These are phyloP conservation scores for Saraca asoca DNA, from an alignment of 331 rosid species.

Conservation along the genomic window DNA sequence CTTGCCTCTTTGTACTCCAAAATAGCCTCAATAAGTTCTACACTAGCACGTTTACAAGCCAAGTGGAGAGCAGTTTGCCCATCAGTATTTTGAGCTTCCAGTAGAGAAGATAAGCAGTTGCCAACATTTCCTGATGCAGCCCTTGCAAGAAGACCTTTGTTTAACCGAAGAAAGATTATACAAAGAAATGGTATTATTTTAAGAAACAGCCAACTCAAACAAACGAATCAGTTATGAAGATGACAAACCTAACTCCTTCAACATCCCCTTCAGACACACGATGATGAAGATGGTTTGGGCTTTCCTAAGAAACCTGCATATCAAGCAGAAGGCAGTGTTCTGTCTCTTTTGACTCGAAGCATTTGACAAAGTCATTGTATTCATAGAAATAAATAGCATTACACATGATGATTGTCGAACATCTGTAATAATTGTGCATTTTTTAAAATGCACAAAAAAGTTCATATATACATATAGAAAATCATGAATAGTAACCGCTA, in stretches of 20 bases:
- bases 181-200: slow-evolving; percentile 8
- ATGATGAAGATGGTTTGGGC: slow-evolving; percentile 68
- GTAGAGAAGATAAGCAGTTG: slow-evolving; percentile 54
- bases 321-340: slow-evolving; percentile 63
- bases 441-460: slow-evolving; percentile 28
- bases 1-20: slow-evolving; percentile 75
- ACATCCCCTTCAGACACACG: slow-evolving; percentile 87
- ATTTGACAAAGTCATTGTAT: slow-evolving; percentile 66
- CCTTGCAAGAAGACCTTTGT: slow-evolving; percentile 77
- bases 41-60: slow-evolving; percentile 93
- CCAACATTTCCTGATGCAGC: slow-evolving; percentile 64
- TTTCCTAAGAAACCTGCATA: slow-evolving; percentile 56
- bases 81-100: slow-evolving; percentile 85
- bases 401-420: slow-evolving; percentile 24
- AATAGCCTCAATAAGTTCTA: slow-evolving; percentile 85
- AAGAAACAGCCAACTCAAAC: slow-evolving; percentile 27
- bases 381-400: slow-evolving; percentile 35
- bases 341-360: slow-evolving; percentile 57
- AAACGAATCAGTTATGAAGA: slow-evolving; percentile 21
- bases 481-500: slow-evolving; percentile 17
- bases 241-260: slow-evolving; percentile 79
- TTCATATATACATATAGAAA: slow-evolving; percentile 31
- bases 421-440: slow-evolving; percentile 25
- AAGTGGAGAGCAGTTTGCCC: slow-evolving; percentile 98
- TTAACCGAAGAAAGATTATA: slow-evolving; percentile 33